phyloP scores from a whole-genome alignment of 2,329 filamentous ascomycete genomes.

The Emmonsia crescens region DNA sequence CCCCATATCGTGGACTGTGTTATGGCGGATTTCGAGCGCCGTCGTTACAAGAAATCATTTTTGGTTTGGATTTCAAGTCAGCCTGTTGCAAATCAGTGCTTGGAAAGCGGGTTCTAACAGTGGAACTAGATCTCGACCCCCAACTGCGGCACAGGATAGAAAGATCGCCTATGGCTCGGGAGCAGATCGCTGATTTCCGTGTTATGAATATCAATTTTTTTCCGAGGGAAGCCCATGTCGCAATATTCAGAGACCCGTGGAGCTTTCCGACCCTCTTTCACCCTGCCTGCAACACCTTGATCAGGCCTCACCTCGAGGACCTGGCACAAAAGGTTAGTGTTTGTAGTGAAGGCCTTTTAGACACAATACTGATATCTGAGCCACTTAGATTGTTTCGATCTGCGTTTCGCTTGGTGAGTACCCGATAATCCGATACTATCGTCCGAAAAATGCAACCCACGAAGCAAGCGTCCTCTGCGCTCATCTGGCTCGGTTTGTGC shows the following conservation, averaged over 20 bases:
- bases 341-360: no score
- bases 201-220: constrained; percentile 82
- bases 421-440: constrained; percentile 84
- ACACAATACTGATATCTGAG: not conserved
- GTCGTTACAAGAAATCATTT: constrained; percentile 67
- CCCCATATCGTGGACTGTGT: constrained; percentile 87
- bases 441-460: constrained; percentile 62
- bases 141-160: constrained; percentile 64
- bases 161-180: constrained; percentile 54
- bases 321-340: constrained; percentile 70
- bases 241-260: constrained; percentile 89
- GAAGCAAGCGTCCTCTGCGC: constrained; percentile 80
- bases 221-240: constrained; percentile 78
- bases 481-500: constrained; percentile 81
- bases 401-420: constrained; percentile 92
- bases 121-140: constrained; percentile 51
- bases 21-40: constrained; percentile 79
- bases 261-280: constrained; percentile 92
- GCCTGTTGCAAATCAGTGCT: constrained; percentile 14
- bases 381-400: constrained; percentile 61
- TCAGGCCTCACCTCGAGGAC: constrained; percentile 70
- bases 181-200: constrained; percentile 68
- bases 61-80: constrained; percentile 72
- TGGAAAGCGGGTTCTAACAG: not conserved
- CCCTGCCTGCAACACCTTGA: constrained; percentile 73